Base-by-base conservation (phyloP, 2,329 filamentous ascomycete species). In the Cladophialophora bantiana region DNA sequence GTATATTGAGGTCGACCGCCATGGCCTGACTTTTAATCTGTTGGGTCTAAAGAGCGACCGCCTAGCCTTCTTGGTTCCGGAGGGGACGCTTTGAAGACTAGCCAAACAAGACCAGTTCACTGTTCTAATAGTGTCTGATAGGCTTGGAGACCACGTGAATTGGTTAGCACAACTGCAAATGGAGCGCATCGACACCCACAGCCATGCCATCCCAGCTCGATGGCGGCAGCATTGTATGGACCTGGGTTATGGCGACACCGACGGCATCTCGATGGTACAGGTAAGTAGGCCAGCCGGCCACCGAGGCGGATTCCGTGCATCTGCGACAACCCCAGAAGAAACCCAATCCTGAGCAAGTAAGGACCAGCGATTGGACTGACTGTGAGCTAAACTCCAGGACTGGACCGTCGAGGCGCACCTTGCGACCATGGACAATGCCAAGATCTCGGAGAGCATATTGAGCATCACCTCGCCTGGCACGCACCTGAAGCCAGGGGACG, bases 391-490 rank as follows among this genome's bases (percentile, higher is more conserved):
- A 20, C 18, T 18, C 2, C 40, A 76, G 78, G 71, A 74, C 59
- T 86, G 85, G 84, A 79, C 75, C 34, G 65, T 74, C 7, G 75
- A 80, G 64, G 69, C 71, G 13, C 84, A 87, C 67, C 76, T 86
- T 1, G 73, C 75, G 0, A 75, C 86, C 66, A 87, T 87, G 84
- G 70, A 80, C 52, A 71, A 75, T 1, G 72, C 79, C 63, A 79
- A 80, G 66, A 84, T 88, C 66, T 72, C 73, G 4, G 84, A 81
- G 70, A 83, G 83, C 13, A 82, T 86, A 38, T 74, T 88, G 7
- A 85, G 82, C 71, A 83, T 87, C 72, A 84, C 81, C 2, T 82
- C 82, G 0, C 85, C 85, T 0, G 85, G 84, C 7, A 83, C 81
- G 0, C 75, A 83, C 65, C 76, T 87, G 12, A 35, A 18, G 7